Evolutionary conservation across 208 protist species (phyloP).

Genomic region (Crithidia sp.): DNA sequence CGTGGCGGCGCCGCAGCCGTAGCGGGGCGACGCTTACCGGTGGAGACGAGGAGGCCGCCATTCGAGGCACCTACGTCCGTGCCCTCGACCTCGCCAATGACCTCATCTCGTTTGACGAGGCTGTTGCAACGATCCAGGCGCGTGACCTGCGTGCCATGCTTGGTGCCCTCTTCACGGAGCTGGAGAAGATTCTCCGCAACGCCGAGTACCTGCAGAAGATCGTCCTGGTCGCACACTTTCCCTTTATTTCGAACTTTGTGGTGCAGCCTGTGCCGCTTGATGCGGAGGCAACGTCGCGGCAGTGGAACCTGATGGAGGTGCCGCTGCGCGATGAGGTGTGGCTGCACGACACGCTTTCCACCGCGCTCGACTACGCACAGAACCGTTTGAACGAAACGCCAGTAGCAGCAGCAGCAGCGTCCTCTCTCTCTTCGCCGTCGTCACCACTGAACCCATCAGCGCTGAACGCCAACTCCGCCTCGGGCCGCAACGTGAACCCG

Average conservation of each 20-base stretch:
- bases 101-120: slow-evolving; percentile 75
- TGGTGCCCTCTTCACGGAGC: slow-evolving; percentile 71
- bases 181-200: slow-evolving; percentile 87
- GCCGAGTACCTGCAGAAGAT: slow-evolving; percentile 77
- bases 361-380: slow-evolving; percentile 25
- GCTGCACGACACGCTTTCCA: slow-evolving; percentile 45
- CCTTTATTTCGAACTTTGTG: slow-evolving; percentile 67
- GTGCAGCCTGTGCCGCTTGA: slow-evolving; percentile 51
- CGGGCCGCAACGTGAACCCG: background rate
- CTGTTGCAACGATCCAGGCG: slow-evolving; percentile 63
- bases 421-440: background rate
- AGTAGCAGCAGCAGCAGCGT: background rate
- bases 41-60: slow-evolving; percentile 42
- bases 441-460: background rate
- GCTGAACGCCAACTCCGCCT: background rate
- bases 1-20: slow-evolving; percentile 60
- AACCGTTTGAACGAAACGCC: slow-evolving; percentile 8
- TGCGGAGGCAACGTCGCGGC: slow-evolving; percentile 36
- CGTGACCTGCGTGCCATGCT: slow-evolving; percentile 71
- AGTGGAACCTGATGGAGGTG: slow-evolving; percentile 52
- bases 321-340: slow-evolving; percentile 35
- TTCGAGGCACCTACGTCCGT: slow-evolving; percentile 62
- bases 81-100: slow-evolving; percentile 63
- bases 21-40: slow-evolving; percentile 36
- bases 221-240: slow-evolving; percentile 66